These are phyloP conservation scores for Hyphopichia burtonii DNA, from an alignment of 1,139 yeast genomes.

Conservation along the genomic window DNA sequence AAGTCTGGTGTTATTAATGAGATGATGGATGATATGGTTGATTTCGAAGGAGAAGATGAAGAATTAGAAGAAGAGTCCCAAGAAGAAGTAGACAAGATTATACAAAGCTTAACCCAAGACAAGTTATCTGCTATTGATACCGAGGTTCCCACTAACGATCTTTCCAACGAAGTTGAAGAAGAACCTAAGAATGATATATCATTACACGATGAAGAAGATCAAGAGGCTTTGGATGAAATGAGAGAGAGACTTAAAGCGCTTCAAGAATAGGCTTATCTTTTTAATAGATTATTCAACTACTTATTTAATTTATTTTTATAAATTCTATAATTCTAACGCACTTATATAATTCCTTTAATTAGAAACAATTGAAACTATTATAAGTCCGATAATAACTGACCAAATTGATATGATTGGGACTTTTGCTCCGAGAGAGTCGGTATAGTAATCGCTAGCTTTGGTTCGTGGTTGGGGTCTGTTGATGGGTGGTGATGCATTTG, in stretches of 20 bases:
- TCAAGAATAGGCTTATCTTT: constrained; percentile 50
- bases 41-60: constrained; percentile 59
- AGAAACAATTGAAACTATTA: not conserved
- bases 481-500: not conserved
- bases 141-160: constrained; percentile 40
- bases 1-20: constrained; percentile 92
- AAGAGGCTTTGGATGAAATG: constrained; percentile 78
- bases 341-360: not conserved
- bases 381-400: not conserved
- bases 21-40: constrained; percentile 91
- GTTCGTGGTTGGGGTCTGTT: not conserved
- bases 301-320: not conserved
- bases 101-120: constrained; percentile 43
- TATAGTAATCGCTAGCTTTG: not conserved
- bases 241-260: constrained; percentile 83
- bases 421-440: not conserved
- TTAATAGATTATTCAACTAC: not conserved
- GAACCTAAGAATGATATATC: constrained; percentile 11
- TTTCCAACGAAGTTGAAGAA: constrained; percentile 16
- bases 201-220: constrained; percentile 62
- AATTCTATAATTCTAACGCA: not conserved
- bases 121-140: constrained; percentile 41
- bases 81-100: constrained; percentile 60
- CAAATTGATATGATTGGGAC: not conserved
- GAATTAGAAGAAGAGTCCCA: constrained; percentile 70